phyloP scores from a whole-genome alignment of 164 flowering plant species.

The Sedum album region DNA sequence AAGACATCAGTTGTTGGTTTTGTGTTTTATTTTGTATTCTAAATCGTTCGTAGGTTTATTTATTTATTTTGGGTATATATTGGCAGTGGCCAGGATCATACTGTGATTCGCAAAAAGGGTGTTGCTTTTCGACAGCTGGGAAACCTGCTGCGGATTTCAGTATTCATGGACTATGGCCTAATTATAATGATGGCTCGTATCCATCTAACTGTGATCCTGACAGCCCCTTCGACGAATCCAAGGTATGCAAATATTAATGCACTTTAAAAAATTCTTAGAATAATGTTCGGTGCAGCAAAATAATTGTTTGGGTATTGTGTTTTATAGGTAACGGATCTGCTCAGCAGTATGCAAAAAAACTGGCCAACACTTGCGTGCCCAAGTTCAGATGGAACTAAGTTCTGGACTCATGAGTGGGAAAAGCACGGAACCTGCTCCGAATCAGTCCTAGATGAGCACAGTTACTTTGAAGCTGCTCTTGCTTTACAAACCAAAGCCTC shows the following conservation, averaged over 20 bases:
- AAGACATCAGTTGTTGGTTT: too few relatives aligned
- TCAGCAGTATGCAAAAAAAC: constrained; percentile 19
- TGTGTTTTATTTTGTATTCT: too few relatives aligned
- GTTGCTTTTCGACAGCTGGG: constrained; percentile 51
- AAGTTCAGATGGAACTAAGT: constrained; percentile 22
- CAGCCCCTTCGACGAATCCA: too few relatives aligned
- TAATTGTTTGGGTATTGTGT: too few relatives aligned
- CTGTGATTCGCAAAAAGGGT: constrained; percentile 36
- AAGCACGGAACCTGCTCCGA: constrained; percentile 48
- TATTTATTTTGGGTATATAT: background rate
- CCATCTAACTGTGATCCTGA: too few relatives aligned
- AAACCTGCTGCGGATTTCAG: constrained; percentile 44
- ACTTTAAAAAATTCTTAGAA: too few relatives aligned
- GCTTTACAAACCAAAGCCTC: background rate
- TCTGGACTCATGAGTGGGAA: constrained; percentile 48
- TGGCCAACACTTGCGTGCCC: constrained; percentile 53
- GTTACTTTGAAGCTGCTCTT: background rate
- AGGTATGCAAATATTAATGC: constrained; percentile 36
- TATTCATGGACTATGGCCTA: too few relatives aligned
- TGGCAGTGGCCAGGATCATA: constrained; percentile 58
- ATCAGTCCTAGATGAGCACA: constrained; percentile 28
- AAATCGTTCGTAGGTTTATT: too few relatives aligned
- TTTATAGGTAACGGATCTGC: constrained; percentile 8
- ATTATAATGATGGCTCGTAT: too few relatives aligned
- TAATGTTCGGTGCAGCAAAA: too few relatives aligned